phyloP scores from a whole-genome alignment of 2,329 filamentous ascomycete species.

The Botrytis deweyae region DNA sequence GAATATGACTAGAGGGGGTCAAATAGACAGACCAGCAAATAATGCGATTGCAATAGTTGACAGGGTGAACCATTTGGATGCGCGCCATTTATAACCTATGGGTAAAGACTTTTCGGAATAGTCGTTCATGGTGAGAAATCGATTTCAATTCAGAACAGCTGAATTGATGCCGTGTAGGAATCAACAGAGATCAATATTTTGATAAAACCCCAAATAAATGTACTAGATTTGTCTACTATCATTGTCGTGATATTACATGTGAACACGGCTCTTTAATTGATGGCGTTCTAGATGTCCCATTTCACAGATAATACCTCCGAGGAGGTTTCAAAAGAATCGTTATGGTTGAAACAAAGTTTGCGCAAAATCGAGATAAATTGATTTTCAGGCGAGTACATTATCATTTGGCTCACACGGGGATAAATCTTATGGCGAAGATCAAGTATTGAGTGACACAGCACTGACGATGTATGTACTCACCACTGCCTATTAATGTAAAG shows the following conservation, averaged over 20 bases:
- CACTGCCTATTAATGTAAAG: background rate
- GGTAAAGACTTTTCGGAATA: background rate
- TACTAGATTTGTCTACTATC: no score
- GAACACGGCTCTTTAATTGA: no score
- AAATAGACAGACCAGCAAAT: background rate
- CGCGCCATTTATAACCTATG: slow-evolving; percentile 5
- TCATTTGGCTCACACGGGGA: background rate
- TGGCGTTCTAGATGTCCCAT: no score
- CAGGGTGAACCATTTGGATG: background rate
- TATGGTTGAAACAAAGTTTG: background rate
- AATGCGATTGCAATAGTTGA: slow-evolving; percentile 1
- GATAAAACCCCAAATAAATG: no score
- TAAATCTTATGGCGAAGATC: no score
- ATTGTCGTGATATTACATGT: no score
- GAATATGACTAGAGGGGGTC: background rate
- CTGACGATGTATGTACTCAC: background rate
- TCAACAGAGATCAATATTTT: no score
- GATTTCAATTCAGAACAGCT: background rate
- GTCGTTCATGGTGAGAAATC: background rate
- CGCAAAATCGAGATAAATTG: background rate
- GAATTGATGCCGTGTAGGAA: no score
- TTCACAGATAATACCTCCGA: background rate
- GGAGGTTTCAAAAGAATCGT: background rate
- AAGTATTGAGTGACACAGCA: background rate
- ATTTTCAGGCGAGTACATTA: background rate